Percentiles rank a stretch among this genome's conserved stretches.
Conservation (phyloP, 345 rosid genomes). For the Erucastrum elatum region DNA sequence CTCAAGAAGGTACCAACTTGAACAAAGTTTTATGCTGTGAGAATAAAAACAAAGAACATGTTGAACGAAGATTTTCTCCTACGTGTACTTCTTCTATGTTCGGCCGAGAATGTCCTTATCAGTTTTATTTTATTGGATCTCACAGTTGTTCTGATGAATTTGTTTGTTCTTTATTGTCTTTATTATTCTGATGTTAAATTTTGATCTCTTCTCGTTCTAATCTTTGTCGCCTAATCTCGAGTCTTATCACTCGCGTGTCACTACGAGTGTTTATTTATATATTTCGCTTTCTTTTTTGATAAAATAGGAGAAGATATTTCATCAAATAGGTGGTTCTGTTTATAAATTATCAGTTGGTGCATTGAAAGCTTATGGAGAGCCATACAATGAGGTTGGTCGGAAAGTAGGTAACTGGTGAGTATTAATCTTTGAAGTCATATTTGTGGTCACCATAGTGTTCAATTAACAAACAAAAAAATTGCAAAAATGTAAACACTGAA, state of each 20-base stretch:
- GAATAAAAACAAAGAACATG: conserved; percentile 22
- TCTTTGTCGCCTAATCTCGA: conserved; percentile 11
- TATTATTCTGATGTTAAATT: not conserved
- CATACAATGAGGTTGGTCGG: conserved; percentile 35
- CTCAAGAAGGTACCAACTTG: no score
- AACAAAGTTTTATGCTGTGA: no score
- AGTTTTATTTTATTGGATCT: not conserved
- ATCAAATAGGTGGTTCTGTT: not conserved
- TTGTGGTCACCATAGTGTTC: no score
- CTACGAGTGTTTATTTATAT: not conserved
- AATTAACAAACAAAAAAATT: no score
- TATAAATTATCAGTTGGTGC: conserved; percentile 5
- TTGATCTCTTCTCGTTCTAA: not conserved
- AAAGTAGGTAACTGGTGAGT: conserved; percentile 32
- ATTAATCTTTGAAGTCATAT: not conserved
- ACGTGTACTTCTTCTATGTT: conserved; percentile 30
- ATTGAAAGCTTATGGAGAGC: conserved; percentile 2
- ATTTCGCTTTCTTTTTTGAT: not conserved
- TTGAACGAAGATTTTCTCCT: conserved; percentile 26
- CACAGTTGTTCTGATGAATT: not conserved
- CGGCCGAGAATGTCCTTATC: conserved; percentile 28
- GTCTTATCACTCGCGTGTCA: conserved; percentile 22
- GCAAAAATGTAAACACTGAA: no score
- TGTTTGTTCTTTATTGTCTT: not conserved
- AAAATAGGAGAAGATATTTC: not conserved